A percentile compares a stretch with the other conserved stretches of the same genome.
These are phyloP conservation scores for Clausena lansium DNA, from an alignment of 345 rosid species.

Conservation along the genomic window DNA sequence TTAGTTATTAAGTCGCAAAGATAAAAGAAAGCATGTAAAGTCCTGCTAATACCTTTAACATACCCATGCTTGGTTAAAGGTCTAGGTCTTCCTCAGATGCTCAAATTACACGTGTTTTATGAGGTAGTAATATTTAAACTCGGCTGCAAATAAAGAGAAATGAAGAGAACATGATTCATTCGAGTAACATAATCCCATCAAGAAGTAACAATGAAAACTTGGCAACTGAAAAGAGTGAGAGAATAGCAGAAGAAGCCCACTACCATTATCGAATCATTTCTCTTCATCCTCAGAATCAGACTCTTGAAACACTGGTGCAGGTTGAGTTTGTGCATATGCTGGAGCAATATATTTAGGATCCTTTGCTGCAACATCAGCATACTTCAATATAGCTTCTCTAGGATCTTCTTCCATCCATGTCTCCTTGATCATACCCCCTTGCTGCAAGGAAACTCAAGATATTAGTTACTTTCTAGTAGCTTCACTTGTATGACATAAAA, in stretches of 20 bases:
- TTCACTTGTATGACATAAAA: background rate
- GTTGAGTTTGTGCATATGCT: conserved; percentile 91
- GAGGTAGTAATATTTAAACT: background rate
- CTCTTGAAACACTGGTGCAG: conserved; percentile 76
- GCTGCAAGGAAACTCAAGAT: conserved; percentile 47
- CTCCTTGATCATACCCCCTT: conserved; percentile 99
- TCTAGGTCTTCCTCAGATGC: background rate
- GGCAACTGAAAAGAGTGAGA: background rate
- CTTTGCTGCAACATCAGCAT: conserved; percentile 86
- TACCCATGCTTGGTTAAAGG: background rate
- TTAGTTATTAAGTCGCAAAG: background rate
- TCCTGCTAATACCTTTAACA: background rate
- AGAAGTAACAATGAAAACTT: background rate
- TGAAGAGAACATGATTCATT: background rate
- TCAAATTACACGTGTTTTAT: background rate
- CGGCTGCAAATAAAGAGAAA: background rate
- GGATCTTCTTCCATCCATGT: conserved; percentile 99
- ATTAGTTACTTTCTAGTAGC: conserved; percentile 9
- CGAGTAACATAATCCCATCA: background rate
- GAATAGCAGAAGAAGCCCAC: background rate
- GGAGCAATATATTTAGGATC: conserved; percentile 96
- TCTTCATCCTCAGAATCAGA: conserved; percentile 87
- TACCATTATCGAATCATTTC: conserved; percentile 28
- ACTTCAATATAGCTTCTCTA: conserved; percentile 92
- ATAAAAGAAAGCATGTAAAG: background rate